Evolutionary conservation across 1,284 basidiomycete species (phyloP).

Genomic region (Leccinum laetum): DNA sequence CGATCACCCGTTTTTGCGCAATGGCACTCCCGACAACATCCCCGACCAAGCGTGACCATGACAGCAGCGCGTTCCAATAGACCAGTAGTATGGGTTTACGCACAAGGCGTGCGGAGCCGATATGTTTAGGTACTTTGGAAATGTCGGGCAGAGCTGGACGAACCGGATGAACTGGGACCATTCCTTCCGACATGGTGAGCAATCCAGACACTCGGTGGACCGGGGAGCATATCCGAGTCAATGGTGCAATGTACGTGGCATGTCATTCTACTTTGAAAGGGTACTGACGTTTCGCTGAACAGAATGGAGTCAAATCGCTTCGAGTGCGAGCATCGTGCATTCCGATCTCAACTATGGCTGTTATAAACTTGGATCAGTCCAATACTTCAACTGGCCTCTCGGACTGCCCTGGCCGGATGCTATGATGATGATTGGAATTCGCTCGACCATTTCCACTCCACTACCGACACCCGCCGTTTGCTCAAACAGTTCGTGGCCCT

Average conservation of each 20-base stretch:
- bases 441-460: conserved; percentile 92
- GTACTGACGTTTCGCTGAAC: conserved; percentile 5
- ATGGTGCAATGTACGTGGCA: conserved; percentile 77
- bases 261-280: background rate
- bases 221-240: conserved; percentile 65
- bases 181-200: conserved; percentile 59
- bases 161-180: conserved; percentile 69
- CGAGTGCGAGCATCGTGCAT: conserved; percentile 69
- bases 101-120: conserved; percentile 89
- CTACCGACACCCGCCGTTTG: conserved; percentile 70
- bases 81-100: conserved; percentile 65
- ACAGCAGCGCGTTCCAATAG: conserved; percentile 63
- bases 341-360: conserved; percentile 85
- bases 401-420: conserved; percentile 78
- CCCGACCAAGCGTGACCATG: conserved; percentile 70
- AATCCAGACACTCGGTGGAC: conserved; percentile 69
- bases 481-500: conserved; percentile 74
- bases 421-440: conserved; percentile 81
- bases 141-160: conserved; percentile 87
- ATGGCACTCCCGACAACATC: conserved; percentile 74
- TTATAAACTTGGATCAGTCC: conserved; percentile 83
- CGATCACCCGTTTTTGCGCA: conserved; percentile 80
- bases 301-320: conserved; percentile 76
- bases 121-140: conserved; percentile 80
- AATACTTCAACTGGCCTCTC: conserved; percentile 90